These are phyloP conservation scores for Epichloe sylvatica DNA, from an alignment of 2,329 filamentous ascomycete species.

Conservation along the genomic window DNA sequence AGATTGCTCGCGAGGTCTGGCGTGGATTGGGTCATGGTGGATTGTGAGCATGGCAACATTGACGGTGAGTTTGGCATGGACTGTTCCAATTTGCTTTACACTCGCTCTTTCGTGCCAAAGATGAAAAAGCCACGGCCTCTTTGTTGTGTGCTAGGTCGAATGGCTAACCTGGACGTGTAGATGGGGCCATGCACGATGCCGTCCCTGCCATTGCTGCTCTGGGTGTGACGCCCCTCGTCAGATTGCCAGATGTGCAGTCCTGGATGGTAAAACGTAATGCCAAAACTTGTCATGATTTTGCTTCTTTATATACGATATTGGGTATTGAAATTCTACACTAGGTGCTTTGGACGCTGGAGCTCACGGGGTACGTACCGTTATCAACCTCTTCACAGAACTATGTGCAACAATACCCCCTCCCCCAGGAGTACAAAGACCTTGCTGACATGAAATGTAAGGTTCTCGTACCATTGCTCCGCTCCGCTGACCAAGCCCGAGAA, in stretches of 20 bases:
- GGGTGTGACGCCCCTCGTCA: constrained; percentile 29
- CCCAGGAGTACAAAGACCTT: background rate
- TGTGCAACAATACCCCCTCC: background rate
- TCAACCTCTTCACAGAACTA: background rate
- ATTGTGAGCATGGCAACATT: constrained; percentile 40
- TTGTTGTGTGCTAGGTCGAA: background rate
- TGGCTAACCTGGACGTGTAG: constrained; percentile 11
- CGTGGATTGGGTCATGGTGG: constrained; percentile 52
- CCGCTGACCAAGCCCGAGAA: constrained; percentile 28
- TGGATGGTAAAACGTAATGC: constrained; percentile 32
- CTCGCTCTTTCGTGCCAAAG: too few species aligned
- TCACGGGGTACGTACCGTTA: constrained; percentile 28
- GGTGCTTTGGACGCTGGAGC: constrained; percentile 37
- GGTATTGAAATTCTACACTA: constrained; percentile 5
- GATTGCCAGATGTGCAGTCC: constrained; percentile 38
- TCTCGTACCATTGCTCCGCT: constrained; percentile 32
- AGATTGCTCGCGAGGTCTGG: constrained; percentile 45
- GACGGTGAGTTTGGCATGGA: constrained; percentile 22
- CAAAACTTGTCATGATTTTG: background rate
- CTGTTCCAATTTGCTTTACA: background rate
- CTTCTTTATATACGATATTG: background rate
- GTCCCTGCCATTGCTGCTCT: constrained; percentile 36
- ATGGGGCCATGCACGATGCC: constrained; percentile 38
- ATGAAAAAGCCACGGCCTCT: too few species aligned
- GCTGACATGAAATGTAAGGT: constrained; percentile 18